phyloP scores from a whole-genome alignment of 257 asterid species.

The Solanum chilense region DNA sequence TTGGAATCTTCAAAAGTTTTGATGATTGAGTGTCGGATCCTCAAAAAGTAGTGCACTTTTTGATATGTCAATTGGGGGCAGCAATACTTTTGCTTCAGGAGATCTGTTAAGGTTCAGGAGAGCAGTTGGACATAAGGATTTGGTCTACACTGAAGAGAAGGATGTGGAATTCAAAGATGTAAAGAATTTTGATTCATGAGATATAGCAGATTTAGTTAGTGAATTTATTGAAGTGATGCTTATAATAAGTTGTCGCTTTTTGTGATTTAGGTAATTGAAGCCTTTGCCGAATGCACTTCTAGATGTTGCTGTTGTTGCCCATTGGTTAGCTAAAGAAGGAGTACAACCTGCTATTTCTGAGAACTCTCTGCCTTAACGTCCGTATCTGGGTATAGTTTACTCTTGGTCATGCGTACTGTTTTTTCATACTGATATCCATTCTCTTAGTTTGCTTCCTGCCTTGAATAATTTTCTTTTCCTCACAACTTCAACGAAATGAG shows the following conservation, averaged over 20 bases:
- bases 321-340: constrained; percentile 93
- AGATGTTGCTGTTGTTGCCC: constrained; percentile 67
- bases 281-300: constrained; percentile 90
- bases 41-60: neutral
- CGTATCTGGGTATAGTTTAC: neutral
- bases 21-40: neutral
- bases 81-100: constrained; percentile 43
- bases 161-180: constrained; percentile 95
- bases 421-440: neutral
- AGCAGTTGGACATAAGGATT: constrained; percentile 88
- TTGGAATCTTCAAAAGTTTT: neutral
- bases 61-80: neutral
- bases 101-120: constrained; percentile 77
- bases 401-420: neutral
- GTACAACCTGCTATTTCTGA: constrained; percentile 95
- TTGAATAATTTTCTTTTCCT: neutral
- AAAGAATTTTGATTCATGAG: neutral
- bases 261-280: constrained; percentile 66
- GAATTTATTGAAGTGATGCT: neutral
- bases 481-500: neutral
- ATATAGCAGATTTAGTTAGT: neutral
- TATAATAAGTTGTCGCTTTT: neutral
- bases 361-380: constrained; percentile 78
- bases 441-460: neutral
- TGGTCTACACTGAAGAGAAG: constrained; percentile 78